phyloP scores from a whole-genome alignment of 1,139 yeast species.

The Suhomyces maxii region DNA sequence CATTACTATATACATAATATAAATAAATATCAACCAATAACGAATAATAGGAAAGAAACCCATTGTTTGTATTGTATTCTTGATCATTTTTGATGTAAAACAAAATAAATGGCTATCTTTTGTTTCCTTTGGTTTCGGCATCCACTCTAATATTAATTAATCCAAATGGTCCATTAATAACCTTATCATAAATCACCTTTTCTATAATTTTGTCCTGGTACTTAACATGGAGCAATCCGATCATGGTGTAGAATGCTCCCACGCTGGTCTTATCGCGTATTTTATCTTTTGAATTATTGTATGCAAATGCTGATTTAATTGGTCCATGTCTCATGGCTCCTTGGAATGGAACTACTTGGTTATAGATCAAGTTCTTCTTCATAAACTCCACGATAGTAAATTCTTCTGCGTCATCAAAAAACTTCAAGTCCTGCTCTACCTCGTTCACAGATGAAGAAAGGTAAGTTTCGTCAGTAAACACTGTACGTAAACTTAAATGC shows the following conservation, averaged over 20 bases:
- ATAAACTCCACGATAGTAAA: conserved; percentile 32
- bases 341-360: conserved; percentile 30
- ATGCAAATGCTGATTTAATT: conserved; percentile 14
- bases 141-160: conserved; percentile 14
- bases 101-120: neutral
- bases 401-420: conserved; percentile 21
- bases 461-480: conserved; percentile 29
- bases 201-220: conserved; percentile 24
- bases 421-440: conserved; percentile 20
- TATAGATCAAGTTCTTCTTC: conserved; percentile 31
- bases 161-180: conserved; percentile 29
- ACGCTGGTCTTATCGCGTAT: conserved; percentile 30
- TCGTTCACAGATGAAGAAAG: conserved; percentile 31
- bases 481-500: conserved; percentile 21
- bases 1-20: neutral
- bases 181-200: conserved; percentile 28
- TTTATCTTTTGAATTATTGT: conserved; percentile 9
- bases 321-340: conserved; percentile 27
- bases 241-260: conserved; percentile 41
- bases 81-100: too few relatives aligned
- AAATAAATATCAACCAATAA: too few relatives aligned
- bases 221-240: conserved; percentile 37
- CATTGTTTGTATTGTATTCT: too few relatives aligned
- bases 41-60: too few relatives aligned
- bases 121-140: conserved; percentile 4